Evolutionary conservation across 352 stramenopile species (phyloP), one percentile per base, ranked within the genome.

Genomic region (Plasmopara muralis): DNA sequence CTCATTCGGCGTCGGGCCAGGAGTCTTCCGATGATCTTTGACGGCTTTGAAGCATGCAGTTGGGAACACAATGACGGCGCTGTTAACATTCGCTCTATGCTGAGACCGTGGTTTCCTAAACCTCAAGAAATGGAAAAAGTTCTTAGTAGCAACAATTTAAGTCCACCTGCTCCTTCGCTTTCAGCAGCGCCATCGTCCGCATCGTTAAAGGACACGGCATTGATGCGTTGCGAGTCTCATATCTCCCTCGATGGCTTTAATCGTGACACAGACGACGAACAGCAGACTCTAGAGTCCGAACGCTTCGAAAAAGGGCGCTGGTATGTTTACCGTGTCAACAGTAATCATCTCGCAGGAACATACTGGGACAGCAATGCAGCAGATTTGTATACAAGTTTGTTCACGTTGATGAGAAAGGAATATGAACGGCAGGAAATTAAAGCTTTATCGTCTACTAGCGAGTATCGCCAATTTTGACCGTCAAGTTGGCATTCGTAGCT

Each of bases 291-390:
- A 2, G 18, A 33, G 6, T 43, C 47, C 6, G 60, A 53, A 20
- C 55, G 60, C 42, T 83, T 85, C 44, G 50, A 72, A 47, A 82
- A 78, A 45, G 80, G 80, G 9, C 72, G 66, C 8, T 91, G 80
- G 80, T 87, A 91, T 50, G 77, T 91, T 37, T 87, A 91, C 39
- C 77, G 80, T 30, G 74, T 91, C 13, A 68, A 82, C 30, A 79
- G 65, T 37, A 91, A 91, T 60, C 80, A 91, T 55, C 60, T 91
- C 34, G 68, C 74, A 6, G 80, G 80, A 4, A 91, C 75, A 1
- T 81, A 77, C 46, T 87, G 75, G 71, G 73, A 91, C 49, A 65
- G 60, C 42, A 74, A 85, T 29, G 77, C 80, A 8, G 53, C 55
- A 10, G 64, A 87, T 28, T 53, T 90, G 37, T 90, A 83, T 63